These are phyloP conservation scores for Rhodotorula sp. DNA, from an alignment of 1,284 basidiomycete genomes.

Conservation along the genomic window DNA sequence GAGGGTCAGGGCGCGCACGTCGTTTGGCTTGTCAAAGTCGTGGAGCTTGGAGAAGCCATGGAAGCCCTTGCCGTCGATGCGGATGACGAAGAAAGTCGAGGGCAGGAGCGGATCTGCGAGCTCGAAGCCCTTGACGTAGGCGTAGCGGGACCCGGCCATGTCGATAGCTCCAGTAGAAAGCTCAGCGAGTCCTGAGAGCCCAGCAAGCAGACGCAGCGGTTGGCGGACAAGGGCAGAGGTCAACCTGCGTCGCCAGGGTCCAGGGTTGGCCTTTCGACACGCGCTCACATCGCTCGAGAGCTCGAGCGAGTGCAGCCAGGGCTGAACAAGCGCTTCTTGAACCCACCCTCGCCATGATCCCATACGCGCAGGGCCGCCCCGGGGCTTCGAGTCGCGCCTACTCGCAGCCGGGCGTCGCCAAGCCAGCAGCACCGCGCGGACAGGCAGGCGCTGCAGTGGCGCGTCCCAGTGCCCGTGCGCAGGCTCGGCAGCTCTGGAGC, in stretches of 20 bases:
- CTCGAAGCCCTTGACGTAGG: constrained; percentile 89
- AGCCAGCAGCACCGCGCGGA: background rate
- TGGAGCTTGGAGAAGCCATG: constrained; percentile 91
- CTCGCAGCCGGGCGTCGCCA: constrained; percentile 6
- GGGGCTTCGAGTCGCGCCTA: constrained; percentile 2
- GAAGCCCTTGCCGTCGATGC: constrained; percentile 92
- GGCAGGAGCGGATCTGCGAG: constrained; percentile 83
- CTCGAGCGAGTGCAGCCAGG: too few relatives aligned
- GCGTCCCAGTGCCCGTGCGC: background rate
- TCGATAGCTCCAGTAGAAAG: background rate
- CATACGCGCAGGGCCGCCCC: too few relatives aligned
- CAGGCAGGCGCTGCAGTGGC: background rate
- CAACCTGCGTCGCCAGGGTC: too few relatives aligned
- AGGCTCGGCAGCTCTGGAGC: constrained; percentile 14
- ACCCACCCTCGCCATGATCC: too few relatives aligned
- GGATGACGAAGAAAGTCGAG: constrained; percentile 78
- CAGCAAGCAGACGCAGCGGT: too few relatives aligned
- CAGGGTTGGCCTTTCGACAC: too few relatives aligned
- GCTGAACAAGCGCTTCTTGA: too few relatives aligned
- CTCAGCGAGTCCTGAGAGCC: too few relatives aligned
- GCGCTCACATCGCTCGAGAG: too few relatives aligned
- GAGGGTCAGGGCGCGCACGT: constrained; percentile 76
- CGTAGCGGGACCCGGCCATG: constrained; percentile 91
- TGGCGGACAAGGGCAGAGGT: too few relatives aligned
- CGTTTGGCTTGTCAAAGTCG: constrained; percentile 86